Conservation (phyloP, 2,329 filamentous ascomycete genomes). For the Colletotrichum sp. region DNA sequence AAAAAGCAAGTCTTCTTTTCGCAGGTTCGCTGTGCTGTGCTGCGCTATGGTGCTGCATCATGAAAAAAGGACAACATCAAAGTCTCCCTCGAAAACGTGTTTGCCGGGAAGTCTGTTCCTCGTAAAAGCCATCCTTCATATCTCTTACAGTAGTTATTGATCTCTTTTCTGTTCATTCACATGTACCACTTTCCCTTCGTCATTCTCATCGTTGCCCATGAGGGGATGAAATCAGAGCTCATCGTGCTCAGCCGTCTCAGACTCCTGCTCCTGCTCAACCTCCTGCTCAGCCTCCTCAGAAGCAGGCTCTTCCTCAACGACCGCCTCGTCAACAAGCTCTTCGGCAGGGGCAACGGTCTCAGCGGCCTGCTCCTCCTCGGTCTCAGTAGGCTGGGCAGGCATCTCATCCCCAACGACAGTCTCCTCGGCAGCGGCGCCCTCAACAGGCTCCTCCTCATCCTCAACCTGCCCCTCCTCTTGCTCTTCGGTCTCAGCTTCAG, state of each 20-base stretch:
- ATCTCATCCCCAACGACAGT: not conserved
- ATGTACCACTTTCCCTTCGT: not conserved
- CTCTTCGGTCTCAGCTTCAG: not conserved
- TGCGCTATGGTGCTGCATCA: not conserved
- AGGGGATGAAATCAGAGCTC: not conserved
- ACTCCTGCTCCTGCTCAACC: not conserved
- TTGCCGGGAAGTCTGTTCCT: not conserved
- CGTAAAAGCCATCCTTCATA: not conserved
- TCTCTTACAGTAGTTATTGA: not conserved
- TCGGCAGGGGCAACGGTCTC: not conserved
- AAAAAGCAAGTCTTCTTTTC: not conserved
- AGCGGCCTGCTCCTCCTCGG: not conserved
- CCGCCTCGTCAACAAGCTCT: not conserved
- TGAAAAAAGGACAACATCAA: not conserved
- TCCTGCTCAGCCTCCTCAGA: not conserved
- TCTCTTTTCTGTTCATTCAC: not conserved
- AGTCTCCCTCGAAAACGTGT: not conserved
- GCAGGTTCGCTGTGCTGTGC: not conserved
- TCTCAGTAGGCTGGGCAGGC: not conserved
- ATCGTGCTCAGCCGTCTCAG: not conserved
- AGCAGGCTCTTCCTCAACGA: not conserved
- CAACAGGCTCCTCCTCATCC: not conserved
- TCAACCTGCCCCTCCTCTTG: not conserved
- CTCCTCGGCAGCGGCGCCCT: not conserved
- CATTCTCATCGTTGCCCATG: not conserved